Conservation (phyloP, 768 basidiomycete genomes). For the Boletales sp. region DNA sequence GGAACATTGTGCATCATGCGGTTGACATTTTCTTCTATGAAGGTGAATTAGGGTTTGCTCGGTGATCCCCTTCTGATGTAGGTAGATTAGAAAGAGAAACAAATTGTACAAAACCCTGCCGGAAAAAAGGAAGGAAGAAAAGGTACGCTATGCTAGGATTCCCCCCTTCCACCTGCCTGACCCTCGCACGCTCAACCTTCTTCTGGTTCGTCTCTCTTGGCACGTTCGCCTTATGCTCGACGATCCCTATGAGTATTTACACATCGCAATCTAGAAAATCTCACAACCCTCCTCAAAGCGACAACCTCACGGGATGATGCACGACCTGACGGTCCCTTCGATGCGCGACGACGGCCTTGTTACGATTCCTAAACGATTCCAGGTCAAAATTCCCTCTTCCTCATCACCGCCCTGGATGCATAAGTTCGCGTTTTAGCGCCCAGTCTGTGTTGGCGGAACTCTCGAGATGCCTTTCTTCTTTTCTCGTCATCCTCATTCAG, state of each 20-base stretch:
- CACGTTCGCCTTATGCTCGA: not conserved
- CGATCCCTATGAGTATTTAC: not conserved
- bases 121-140: too few relatives aligned
- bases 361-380: not conserved
- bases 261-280: not conserved
- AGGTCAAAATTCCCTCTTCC: not conserved
- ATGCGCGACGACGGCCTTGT: not conserved
- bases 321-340: not conserved
- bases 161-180: not conserved
- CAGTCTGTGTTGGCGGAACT: conserved; percentile 6
- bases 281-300: not conserved
- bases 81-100: not conserved
- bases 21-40: not conserved
- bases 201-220: not conserved
- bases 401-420: not conserved
- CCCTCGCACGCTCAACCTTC: not conserved
- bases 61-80: not conserved
- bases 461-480: not conserved
- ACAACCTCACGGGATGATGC: conserved; percentile 3
- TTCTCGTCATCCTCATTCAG: not conserved
- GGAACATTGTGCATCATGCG: too few relatives aligned
- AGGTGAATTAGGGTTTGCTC: not conserved
- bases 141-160: not conserved
- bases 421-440: conserved; percentile 5
- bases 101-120: not conserved